Base-by-base conservation (phyloP, 2,329 filamentous ascomycete genomes). In the Penicillium sp. region DNA sequence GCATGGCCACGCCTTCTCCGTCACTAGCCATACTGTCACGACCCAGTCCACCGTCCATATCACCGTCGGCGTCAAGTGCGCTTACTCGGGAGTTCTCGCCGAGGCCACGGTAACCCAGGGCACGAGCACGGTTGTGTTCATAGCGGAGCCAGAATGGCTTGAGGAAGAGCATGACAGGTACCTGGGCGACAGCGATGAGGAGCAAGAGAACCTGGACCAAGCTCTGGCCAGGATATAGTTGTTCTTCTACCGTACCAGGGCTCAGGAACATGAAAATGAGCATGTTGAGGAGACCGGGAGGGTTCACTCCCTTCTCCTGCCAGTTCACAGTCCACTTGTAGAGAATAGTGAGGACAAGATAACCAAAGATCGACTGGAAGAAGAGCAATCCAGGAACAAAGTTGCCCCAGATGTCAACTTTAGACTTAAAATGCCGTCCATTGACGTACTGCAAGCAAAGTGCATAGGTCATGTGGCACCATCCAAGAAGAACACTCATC, bases 381-480 rank as follows among this genome's bases (percentile, higher is more conserved):
- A 99, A 99, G 68, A 99, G 91, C 93, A 99, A 96, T 50, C 94
- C 93, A 7, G 94, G 94, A 45, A 99, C 78, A 70, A 99, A 99
- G 77, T 97, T 97, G 63, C 91, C 94, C 86, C 90, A 96, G 66
- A 99, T 92, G 68, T 99, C 95, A 64, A 97, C 90, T 44, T 90
- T 90, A 61, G 88, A 90, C 80, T 92, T 93, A 82, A 97, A 99
- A 76, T 97, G 91, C 55, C 88, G 87, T 47, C 91, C 93, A 71
- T 99, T 99, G 81, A 96, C 84, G 69, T 89, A 94, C 25, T 94
- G 88, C 70, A 96, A 88, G 79, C 89, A 92, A 43, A 99, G 85
- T 17, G 94, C 97, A 78, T 96, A 99, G 3, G 94, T 99, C 94
- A 99, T 99, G 72, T 82, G 67, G 38, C 35, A 44, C 94, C 95